Evolutionary conservation across 192 early-diverging fungal genomes (phyloP).

Genomic region (Umbelopsis sp.): DNA sequence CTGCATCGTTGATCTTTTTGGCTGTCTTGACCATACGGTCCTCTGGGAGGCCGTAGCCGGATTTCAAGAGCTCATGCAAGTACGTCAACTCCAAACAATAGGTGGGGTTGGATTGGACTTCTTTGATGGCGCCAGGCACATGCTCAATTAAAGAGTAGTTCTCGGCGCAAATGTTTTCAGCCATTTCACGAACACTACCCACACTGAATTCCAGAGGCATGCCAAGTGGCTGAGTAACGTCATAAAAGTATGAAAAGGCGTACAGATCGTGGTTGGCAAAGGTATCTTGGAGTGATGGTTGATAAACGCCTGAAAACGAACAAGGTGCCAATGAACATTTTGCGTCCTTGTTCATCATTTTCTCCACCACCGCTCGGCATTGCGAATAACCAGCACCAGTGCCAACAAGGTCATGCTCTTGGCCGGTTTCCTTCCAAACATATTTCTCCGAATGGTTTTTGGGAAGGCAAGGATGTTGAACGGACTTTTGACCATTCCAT

Average conservation of each 20-base stretch:
- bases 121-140: constrained; percentile 56
- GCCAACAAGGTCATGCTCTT: constrained; percentile 50
- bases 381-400: constrained; percentile 56
- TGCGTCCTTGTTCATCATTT: constrained; percentile 78
- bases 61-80: constrained; percentile 71
- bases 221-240: constrained; percentile 75
- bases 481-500: constrained; percentile 31
- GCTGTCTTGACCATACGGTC: constrained; percentile 65
- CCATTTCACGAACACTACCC: constrained; percentile 64
- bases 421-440: constrained; percentile 11
- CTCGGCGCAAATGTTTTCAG: constrained; percentile 69
- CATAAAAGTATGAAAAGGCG: constrained; percentile 97
- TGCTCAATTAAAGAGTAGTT: constrained; percentile 48
- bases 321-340: constrained; percentile 68
- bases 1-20: constrained; percentile 82
- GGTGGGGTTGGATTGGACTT: constrained; percentile 53
- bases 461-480: constrained; percentile 61
- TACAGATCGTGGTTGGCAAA: constrained; percentile 83
- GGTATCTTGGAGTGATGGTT: constrained; percentile 71
- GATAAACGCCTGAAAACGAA: constrained; percentile 92
- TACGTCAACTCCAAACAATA: constrained; percentile 82
- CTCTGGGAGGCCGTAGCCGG: constrained; percentile 71
- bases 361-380: constrained; percentile 56
- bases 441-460: constrained; percentile 60
- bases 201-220: constrained; percentile 75